Conservation (phyloP, 2,329 filamentous ascomycete genomes). For the Neonectria ditissima region DNA sequence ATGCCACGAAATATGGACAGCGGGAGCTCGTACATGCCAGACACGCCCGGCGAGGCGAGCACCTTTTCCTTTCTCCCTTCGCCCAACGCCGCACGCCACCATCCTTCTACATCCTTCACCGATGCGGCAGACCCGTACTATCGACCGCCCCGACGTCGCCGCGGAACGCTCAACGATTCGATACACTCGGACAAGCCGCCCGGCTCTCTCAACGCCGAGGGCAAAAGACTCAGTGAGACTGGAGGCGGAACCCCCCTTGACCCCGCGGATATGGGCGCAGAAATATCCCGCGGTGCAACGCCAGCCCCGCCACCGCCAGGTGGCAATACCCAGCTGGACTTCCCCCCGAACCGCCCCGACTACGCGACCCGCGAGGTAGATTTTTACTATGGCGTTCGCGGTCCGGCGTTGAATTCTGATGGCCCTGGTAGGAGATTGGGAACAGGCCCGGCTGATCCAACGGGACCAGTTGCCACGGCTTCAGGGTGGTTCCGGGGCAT, state of each 20-base stretch:
- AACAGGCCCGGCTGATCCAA: slow-evolving; percentile 94
- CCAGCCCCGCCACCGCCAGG: slow-evolving; percentile 54
- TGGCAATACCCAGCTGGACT: slow-evolving; percentile 48
- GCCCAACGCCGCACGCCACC: slow-evolving; percentile 62
- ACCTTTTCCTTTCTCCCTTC: slow-evolving; percentile 78
- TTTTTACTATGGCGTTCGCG: slow-evolving; percentile 94
- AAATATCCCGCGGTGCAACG: slow-evolving; percentile 58
- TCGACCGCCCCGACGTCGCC: slow-evolving; percentile 80
- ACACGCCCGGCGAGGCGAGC: slow-evolving; percentile 78
- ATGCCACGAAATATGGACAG: slow-evolving; percentile 64
- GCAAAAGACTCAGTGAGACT: slow-evolving; percentile 53
- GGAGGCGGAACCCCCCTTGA: slow-evolving; percentile 50
- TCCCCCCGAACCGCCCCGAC: slow-evolving; percentile 75
- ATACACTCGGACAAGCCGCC: slow-evolving; percentile 48
- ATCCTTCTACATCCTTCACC: slow-evolving; percentile 58
- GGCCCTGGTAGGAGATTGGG: slow-evolving; percentile 86
- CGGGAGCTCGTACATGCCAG: slow-evolving; percentile 75
- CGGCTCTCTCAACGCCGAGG: slow-evolving; percentile 48
- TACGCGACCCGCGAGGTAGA: slow-evolving; percentile 96
- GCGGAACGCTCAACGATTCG: slow-evolving; percentile 66
- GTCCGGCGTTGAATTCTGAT: slow-evolving; percentile 86
- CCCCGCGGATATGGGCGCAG: slow-evolving; percentile 54
- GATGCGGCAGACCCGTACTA: slow-evolving; percentile 84
- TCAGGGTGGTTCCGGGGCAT: slow-evolving; percentile 88
- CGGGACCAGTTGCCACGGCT: slow-evolving; percentile 88